Percentiles rank a stretch among this genome's conserved stretches.
Evolutionary conservation across 116 monocot genomes (phyloP).

Genomic region (Trichopus zeylanicus): DNA sequence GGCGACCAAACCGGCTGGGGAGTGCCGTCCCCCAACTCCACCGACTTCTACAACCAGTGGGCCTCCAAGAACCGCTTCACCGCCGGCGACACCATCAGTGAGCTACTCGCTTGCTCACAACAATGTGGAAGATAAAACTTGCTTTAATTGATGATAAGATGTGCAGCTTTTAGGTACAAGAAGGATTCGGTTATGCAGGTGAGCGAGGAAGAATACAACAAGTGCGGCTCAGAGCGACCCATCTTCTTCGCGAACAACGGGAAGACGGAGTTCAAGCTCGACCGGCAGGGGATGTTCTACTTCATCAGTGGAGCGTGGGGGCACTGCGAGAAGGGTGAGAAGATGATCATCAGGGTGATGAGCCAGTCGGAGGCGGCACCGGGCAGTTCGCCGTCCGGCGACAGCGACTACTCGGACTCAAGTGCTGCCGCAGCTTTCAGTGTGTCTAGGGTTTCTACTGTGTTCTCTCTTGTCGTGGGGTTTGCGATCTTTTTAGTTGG

Average conservation of each 20-base stretch:
- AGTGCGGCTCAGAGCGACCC: constrained; percentile 43
- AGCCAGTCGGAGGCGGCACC: too few relatives aligned
- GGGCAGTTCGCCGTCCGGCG: too few relatives aligned
- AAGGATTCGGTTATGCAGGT: constrained; percentile 68
- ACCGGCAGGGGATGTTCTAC: constrained; percentile 40
- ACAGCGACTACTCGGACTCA: too few relatives aligned
- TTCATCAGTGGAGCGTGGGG: constrained; percentile 67
- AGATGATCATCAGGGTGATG: constrained; percentile 55
- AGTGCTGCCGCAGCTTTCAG: too few relatives aligned
- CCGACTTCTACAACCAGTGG: constrained; percentile 26
- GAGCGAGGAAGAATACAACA: constrained; percentile 44
- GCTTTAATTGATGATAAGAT: not conserved
- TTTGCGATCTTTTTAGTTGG: too few relatives aligned
- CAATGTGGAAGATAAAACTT: too few relatives aligned
- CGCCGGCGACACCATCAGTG: constrained; percentile 29
- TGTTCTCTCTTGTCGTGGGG: too few relatives aligned
- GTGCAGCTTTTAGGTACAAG: constrained; percentile 47
- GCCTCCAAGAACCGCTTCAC: constrained; percentile 32
- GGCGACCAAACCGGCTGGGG: constrained; percentile 23
- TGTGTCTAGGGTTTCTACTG: too few relatives aligned
- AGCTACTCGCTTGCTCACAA: not conserved
- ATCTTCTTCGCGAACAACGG: constrained; percentile 54
- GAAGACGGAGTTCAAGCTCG: constrained; percentile 27
- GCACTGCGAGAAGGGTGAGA: constrained; percentile 60
- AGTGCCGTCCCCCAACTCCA: constrained; percentile 16